Evolutionary conservation across 768 basidiomycete genomes (phyloP), one percentile per base, ranked within the genome.

Genomic region (Mycena haematopus): DNA sequence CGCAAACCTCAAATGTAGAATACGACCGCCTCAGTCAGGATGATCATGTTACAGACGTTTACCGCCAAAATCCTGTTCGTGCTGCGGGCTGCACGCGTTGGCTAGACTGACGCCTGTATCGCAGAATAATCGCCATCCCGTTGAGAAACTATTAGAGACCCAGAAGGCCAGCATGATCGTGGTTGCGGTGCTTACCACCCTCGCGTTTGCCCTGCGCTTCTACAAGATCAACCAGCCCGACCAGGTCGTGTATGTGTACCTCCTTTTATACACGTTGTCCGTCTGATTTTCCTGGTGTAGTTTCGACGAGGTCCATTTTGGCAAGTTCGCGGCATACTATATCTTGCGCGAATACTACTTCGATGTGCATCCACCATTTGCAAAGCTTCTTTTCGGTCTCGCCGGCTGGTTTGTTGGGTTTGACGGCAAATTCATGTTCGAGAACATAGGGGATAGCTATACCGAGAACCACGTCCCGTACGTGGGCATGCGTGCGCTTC

Each of bases 221-320:
- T 96, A 92, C 83, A 93, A 96, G 80, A 93, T 96, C 73, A 93
- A 90, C 72, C 89, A 93, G 73, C 95, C 95, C 46, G 93, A 95
- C 81, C 91, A 95, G 79, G 94, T 96, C 65, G 94, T 96, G 93
- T 95, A 77, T 73, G 92, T 83, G 33, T 42, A 42, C 33, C 54
- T 52, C 22, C 50, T 46, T 52, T 38, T 19, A 3, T 25, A 53
- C 49, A 56, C 36, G 42, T 52, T 29, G 33, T 36, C 61, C 36
- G 19, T 40, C 13, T 45, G 15, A 45, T 45, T 33, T 46, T 52
- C 9, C n/a, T 36, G 5, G 40, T 35, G 38, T 68, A 96, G 94
- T 51, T 98, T 98, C 72, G 96, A 98, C 73, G 96, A 99, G 78
- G 96, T 98, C 14, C 96, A 99, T 73, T 99, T 99, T 73, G 96